phyloP scores from a whole-genome alignment of 805 yeast genomes.

The Metschnikowia lunata region DNA sequence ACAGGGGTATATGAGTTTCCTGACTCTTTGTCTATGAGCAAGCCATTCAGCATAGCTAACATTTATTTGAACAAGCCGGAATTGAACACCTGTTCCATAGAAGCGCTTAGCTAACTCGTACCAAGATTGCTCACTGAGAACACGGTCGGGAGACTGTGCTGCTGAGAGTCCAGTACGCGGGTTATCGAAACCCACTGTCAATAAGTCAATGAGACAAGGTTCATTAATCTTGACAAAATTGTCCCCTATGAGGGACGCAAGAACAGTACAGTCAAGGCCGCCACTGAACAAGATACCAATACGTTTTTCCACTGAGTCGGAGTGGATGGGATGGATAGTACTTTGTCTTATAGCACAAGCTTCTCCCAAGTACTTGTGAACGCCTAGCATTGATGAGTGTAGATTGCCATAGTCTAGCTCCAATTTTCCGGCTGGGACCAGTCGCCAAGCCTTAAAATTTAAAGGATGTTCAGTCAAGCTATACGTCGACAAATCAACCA shows the following conservation, averaged over 20 bases:
- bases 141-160: constrained; percentile 79
- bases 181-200: constrained; percentile 91
- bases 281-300: constrained; percentile 79
- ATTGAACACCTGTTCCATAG: constrained; percentile 28
- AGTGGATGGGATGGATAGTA: constrained; percentile 56
- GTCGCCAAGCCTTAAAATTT: background rate
- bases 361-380: constrained; percentile 24
- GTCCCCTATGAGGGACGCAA: constrained; percentile 51
- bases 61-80: constrained; percentile 64
- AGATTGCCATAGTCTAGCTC: background rate
- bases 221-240: constrained; percentile 15
- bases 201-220: constrained; percentile 50
- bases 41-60: constrained; percentile 68
- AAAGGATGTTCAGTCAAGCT: background rate
- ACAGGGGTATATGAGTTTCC: constrained; percentile 72
- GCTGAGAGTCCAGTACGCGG: constrained; percentile 65
- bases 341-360: constrained; percentile 50
- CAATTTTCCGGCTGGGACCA: background rate
- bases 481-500: constrained; percentile 28
- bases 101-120: constrained; percentile 42
- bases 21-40: constrained; percentile 46
- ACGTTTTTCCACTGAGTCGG: constrained; percentile 15
- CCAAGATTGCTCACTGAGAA: constrained; percentile 65
- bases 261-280: constrained; percentile 86
- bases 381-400: background rate